phyloP scores from a whole-genome alignment of 2,329 filamentous ascomycete species.

The Cladosporium sp. region DNA sequence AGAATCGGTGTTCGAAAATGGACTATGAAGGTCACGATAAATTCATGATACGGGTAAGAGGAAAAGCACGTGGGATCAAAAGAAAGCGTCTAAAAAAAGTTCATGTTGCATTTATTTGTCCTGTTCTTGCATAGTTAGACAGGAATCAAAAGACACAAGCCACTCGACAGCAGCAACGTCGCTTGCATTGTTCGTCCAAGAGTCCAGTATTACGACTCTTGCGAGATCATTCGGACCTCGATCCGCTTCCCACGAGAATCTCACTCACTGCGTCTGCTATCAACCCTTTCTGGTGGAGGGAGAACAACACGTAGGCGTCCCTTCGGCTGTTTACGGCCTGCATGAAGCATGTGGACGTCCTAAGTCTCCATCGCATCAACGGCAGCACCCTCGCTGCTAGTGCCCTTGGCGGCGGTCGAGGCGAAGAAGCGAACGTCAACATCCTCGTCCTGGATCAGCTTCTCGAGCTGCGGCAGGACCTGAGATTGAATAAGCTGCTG shows the following conservation, averaged over 20 bases:
- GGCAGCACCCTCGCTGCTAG: slow-evolving; percentile 19
- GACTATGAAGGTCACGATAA: too few relatives aligned
- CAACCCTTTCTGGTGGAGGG: background rate
- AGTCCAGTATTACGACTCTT: background rate
- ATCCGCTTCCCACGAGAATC: background rate
- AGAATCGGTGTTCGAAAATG: background rate
- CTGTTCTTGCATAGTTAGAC: background rate
- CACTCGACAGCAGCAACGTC: background rate
- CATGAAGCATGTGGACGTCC: slow-evolving; percentile 14
- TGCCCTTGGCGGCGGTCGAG: slow-evolving; percentile 70
- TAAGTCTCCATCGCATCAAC: slow-evolving; percentile 35
- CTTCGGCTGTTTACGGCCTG: slow-evolving; percentile 9
- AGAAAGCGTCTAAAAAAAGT: background rate
- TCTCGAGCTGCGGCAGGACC: slow-evolving; percentile 85
- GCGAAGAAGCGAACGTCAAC: slow-evolving; percentile 98
- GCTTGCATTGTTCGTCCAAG: background rate
- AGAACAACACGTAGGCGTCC: slow-evolving; percentile 1
- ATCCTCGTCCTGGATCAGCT: slow-evolving; percentile 94
- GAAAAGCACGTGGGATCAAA: background rate
- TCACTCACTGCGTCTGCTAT: background rate
- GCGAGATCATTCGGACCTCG: background rate
- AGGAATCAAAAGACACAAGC: background rate
- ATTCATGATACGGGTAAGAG: background rate
- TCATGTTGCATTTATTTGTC: slow-evolving; percentile 3
- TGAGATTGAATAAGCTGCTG: slow-evolving; percentile 42